Evolutionary conservation across 768 basidiomycete species (phyloP), one percentile per base, ranked within the genome.

Genomic region (Russula earlei): DNA sequence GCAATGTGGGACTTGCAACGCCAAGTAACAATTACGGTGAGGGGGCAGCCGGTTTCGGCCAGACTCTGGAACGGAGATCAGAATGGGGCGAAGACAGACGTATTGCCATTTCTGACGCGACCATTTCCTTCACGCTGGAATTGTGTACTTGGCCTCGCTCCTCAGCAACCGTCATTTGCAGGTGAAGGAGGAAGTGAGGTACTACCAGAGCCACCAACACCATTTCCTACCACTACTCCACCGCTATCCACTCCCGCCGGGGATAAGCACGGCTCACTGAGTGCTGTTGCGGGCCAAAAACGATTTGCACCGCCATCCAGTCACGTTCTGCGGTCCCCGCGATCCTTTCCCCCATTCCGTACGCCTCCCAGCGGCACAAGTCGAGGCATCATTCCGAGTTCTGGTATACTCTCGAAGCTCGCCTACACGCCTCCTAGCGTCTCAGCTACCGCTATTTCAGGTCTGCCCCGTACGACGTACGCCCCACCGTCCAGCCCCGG

Each of bases 111-210:
- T 62, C 90, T 87, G 0, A 90, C 92, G 8, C 72, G 71, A 12
- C 75, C 81, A 0, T 96, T 93, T 68, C 80, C 83, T 0, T 93
- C 92, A 0, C 75, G 84, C 29, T 96, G 93, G 93, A 95, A 91
- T 61, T 93, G 91, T 62, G 74, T 89, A 1, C 80, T 96, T 19
- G 90, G 94, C 67, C 75, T 96, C n/a, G 71, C 78, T 1, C 64
- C 77, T 3, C 68, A 63, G 48, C 63, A 62, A 24, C 24, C 48
- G 34, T 38, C 49, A 7, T 47, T 64, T 11, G 52, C 68, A 2
- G 56, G 33, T 20, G 24, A 68, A 11, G 71, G 74, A 38, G 67
- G 64, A 0, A 64, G 66, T 69, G 61, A 79, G 64, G 79, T 74
- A 8, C 74, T 88, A 17, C 87, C 87, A 0, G 84, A 87, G 54